Base-by-base conservation (phyloP, 2,329 filamentous ascomycete genomes). In the Dothidotthia symphoricarpi region DNA sequence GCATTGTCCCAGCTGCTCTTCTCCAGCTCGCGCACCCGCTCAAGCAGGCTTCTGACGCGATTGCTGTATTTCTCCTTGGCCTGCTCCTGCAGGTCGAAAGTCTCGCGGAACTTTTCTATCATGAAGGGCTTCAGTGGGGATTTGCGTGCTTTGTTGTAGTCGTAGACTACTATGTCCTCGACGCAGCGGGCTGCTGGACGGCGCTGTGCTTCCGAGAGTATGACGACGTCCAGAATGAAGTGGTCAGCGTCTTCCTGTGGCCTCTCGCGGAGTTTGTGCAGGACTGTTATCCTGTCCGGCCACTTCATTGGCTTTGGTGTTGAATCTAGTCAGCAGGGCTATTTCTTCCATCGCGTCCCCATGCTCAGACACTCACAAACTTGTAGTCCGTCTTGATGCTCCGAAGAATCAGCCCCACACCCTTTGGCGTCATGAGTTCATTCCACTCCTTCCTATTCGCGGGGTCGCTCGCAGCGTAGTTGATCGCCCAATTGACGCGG, bases 301-400 rank as follows among this genome's bases (percentile, higher is more conserved):
- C 80, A 94, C 24, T 76, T 83, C 79, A 95, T 84, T 12, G 89
- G 88, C 64, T 68, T 44, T 2, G 30, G 26, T 10, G 14, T 36
- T n/a, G 2, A 16, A 27, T 17, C 16, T 17, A n/a, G 43, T 47
- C 37, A 52, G 49, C 37, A 27, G 17, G 15, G 10, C 24, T 28
- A 32, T 27, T 16, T 28, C 24, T 14, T n/a, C n/a, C n/a, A n/a
- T n/a, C n/a, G n/a, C n/a, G n/a, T n/a, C n/a, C n/a, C n/a, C n/a
- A n/a, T n/a, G n/a, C n/a, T n/a, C n/a, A n/a, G n/a, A n/a, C 19
- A 74, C 83, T 49, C 62, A 93, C 88, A 69, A 94, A 89, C 70
- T 95, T 95, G 68, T 85, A 95, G 51, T 94, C 84, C 0, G 86
- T 83, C 53, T 78, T 85, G 51, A 95, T 88, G 52, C 82, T 88